Base-by-base conservation (phyloP, 345 rosid species). In the Boechera divaricarpa region DNA sequence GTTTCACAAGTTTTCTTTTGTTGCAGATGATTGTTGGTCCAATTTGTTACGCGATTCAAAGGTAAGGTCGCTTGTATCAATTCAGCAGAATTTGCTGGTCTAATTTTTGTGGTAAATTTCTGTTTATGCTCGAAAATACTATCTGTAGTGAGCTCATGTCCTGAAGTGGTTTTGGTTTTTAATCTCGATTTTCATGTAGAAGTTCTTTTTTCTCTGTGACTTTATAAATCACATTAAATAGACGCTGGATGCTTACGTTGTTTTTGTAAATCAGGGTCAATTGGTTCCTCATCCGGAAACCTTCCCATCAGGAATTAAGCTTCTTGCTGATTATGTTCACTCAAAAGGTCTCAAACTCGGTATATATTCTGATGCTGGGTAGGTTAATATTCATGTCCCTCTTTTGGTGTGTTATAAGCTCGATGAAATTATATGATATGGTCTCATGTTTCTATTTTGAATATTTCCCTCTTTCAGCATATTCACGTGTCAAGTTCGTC, bases 311-410 rank as follows among this genome's bases (percentile, higher is more conserved):
- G 98, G 99, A 82, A 87, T 95, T 61, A 90, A 89, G 84, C 75
- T 85, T 78, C 88, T 95, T 69, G 90, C 96, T 72, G 94, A 95
- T 84, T 89, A 92, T 77, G 52, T 92, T 70, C 99, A 95, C 63
- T 85, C 69, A 47, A 86, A 85, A 79, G 97, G 92, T 80, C 96
- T 95, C 60, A 95, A 91, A 87, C 99, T 95, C 74, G 99, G 99
- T 73, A 89, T 95, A 69, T 95, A 95, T 82, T 92, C 98, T 18
- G 98, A 92, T 88, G 99, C 99, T 56, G 99, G 99, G 99, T 95
- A 88, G 44, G 97, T 83, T 79, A 69, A 67, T 65, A 60, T 76
- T 81, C 78, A 59, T 26, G 45, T 70, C 21, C 33, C 58, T 48
- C 28, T 60, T 16, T 60, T 58, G 64, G 65, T 65, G 54, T 55